Evolutionary conservation across 1,284 basidiomycete species (phyloP).

Genomic region (Ganoderma lucidum): DNA sequence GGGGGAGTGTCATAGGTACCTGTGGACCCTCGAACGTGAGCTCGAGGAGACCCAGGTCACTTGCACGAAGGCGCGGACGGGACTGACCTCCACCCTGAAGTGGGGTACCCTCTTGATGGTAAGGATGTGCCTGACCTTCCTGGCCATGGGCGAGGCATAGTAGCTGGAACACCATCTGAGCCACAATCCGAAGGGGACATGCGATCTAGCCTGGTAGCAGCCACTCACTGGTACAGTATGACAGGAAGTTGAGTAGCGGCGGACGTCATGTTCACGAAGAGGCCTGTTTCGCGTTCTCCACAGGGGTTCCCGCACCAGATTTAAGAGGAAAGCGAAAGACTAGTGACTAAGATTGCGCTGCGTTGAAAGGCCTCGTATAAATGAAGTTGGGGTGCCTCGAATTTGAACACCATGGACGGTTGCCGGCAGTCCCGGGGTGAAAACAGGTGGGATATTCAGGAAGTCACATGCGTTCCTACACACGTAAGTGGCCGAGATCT

Average conservation of each 20-base stretch:
- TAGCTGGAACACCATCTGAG: conserved; percentile 38
- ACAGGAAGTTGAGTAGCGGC: conserved; percentile 14
- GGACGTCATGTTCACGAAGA: conserved; percentile 8
- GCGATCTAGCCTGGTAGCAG: too few relatives aligned
- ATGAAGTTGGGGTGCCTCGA: too few relatives aligned
- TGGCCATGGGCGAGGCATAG: conserved; percentile 58
- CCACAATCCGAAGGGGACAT: neutral
- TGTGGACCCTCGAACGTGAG: conserved; percentile 31
- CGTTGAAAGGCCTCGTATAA: too few relatives aligned
- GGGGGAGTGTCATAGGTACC: conserved; percentile 58
- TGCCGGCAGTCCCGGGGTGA: too few relatives aligned
- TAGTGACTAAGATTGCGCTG: too few relatives aligned
- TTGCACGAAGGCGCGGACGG: neutral
- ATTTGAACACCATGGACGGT: too few relatives aligned
- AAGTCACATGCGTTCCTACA: too few relatives aligned
- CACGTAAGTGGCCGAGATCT: too few relatives aligned
- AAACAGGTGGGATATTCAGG: too few relatives aligned
- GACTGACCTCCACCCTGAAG: conserved; percentile 52
- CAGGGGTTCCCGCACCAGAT: neutral
- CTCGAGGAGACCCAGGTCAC: neutral
- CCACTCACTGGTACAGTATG: conserved; percentile 19
- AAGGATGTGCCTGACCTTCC: conserved; percentile 60
- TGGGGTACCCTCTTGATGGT: conserved; percentile 58
- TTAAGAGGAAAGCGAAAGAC: neutral
- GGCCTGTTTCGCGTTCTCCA: neutral